Conservation (phyloP, 768 basidiomycete genomes). For the Mrakia hoshinonis region DNA sequence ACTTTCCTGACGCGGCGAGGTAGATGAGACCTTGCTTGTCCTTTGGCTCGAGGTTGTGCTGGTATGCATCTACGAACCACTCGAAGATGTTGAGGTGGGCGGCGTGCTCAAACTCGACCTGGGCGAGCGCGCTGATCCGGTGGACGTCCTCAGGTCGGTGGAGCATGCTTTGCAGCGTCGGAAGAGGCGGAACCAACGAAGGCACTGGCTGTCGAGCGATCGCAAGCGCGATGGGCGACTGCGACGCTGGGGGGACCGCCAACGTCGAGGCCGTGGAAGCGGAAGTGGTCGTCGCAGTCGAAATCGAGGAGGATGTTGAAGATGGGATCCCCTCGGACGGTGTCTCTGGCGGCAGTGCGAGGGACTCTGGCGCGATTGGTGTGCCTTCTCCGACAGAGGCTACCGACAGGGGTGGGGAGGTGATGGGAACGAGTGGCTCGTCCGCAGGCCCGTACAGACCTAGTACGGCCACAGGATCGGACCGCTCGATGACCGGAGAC, state of each 20-base stretch:
- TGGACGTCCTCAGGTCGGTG: slow-evolving; percentile 63
- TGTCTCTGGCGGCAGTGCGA: background rate
- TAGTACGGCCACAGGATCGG: background rate
- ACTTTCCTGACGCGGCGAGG: slow-evolving; percentile 5
- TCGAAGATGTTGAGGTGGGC: slow-evolving; percentile 88
- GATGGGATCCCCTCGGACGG: background rate
- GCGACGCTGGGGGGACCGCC: background rate
- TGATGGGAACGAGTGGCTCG: background rate
- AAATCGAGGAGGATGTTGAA: background rate
- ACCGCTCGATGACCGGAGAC: background rate
- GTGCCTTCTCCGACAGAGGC: background rate
- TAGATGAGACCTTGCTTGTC: slow-evolving; percentile 60
- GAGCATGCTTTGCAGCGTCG: slow-evolving; percentile 35
- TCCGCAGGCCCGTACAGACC: background rate
- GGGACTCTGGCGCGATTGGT: background rate
- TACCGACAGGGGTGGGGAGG: background rate
- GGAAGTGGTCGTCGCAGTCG: background rate
- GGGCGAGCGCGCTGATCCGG: slow-evolving; percentile 60
- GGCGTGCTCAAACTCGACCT: slow-evolving; percentile 69
- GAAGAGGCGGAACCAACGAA: background rate
- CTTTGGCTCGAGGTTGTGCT: slow-evolving; percentile 78
- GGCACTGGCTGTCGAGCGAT: background rate
- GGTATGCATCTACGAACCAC: slow-evolving; percentile 82
- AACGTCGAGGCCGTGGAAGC: background rate
- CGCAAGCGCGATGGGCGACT: background rate